Percentiles rank a stretch among this genome's conserved stretches.
phyloP scores from a whole-genome alignment of 257 asterid species.

The Ajuga chamaepitys region DNA sequence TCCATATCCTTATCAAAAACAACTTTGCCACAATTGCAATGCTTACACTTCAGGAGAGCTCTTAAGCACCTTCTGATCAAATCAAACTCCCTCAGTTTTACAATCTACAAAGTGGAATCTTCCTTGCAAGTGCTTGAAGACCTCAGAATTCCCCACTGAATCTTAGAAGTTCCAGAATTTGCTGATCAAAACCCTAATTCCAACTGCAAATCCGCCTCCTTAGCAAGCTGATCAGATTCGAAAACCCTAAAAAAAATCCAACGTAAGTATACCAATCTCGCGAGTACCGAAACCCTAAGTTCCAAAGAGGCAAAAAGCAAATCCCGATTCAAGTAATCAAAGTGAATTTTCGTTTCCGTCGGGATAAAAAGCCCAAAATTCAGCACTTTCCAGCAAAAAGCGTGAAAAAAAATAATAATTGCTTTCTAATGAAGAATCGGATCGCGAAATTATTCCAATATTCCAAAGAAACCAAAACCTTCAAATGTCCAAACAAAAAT shows the following conservation, averaged over 20 bases:
- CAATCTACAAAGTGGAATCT: constrained; percentile 16
- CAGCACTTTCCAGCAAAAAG: constrained; percentile 20
- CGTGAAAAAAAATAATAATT: not conserved
- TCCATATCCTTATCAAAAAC: constrained; percentile 28
- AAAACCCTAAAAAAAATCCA: constrained; percentile 31
- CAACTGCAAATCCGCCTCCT: constrained; percentile 20
- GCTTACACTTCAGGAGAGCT: constrained; percentile 22
- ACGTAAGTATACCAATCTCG: constrained; percentile 21
- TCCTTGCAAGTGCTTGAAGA: constrained; percentile 20
- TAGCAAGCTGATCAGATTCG: constrained; percentile 29
- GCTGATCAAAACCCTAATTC: constrained; percentile 28
- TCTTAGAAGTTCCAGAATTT: constrained; percentile 10
- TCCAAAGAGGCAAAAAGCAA: constrained; percentile 9
- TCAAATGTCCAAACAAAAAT: constrained; percentile 12
- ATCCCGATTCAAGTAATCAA: constrained; percentile 24
- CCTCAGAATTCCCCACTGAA: constrained; percentile 10
- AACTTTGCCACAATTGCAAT: constrained; percentile 11
- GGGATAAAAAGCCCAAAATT: not conserved
- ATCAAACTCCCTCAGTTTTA: constrained; percentile 16
- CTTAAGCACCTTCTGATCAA: constrained; percentile 24
- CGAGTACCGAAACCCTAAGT: constrained; percentile 29
- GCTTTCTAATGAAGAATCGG: constrained; percentile 26
- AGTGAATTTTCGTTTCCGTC: constrained; percentile 14
- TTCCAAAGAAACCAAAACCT: not conserved
- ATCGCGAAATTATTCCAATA: constrained; percentile 19